phyloP scores from a whole-genome alignment of 2,329 filamentous ascomycete genomes.

The Fusarium staphyleae region DNA sequence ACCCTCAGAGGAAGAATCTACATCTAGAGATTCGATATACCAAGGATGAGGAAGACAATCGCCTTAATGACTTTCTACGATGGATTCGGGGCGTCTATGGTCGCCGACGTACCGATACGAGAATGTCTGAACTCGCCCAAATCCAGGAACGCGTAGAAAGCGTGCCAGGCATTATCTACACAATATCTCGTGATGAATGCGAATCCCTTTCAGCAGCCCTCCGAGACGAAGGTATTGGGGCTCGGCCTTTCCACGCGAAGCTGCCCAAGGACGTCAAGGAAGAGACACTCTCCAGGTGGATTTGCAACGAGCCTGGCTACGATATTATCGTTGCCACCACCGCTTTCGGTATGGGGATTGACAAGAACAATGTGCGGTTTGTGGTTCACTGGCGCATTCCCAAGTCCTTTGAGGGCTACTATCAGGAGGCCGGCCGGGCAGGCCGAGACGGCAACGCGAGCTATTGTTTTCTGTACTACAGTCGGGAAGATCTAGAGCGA shows the following conservation, averaged over 20 bases:
- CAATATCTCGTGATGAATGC: constrained; percentile 76
- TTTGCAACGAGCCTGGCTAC: constrained; percentile 76
- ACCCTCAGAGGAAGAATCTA: constrained; percentile 82
- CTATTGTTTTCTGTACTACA: constrained; percentile 90
- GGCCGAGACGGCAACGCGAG: constrained; percentile 89
- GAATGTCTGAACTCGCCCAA: constrained; percentile 64
- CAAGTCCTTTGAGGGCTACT: constrained; percentile 94
- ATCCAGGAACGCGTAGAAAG: constrained; percentile 64
- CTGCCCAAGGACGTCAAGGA: constrained; percentile 73
- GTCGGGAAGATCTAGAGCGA: constrained; percentile 82
- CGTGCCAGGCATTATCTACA: constrained; percentile 82
- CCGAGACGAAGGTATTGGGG: constrained; percentile 72
- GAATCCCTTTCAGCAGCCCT: constrained; percentile 73
- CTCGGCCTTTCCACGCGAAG: constrained; percentile 76
- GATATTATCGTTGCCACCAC: constrained; percentile 95
- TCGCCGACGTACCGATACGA: constrained; percentile 67
- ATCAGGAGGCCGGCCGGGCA: constrained; percentile 92
- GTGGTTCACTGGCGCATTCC: constrained; percentile 94
- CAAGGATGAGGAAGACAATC: constrained; percentile 74
- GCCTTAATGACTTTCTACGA: constrained; percentile 74
- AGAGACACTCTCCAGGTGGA: constrained; percentile 74
- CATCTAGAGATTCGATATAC: constrained; percentile 91
- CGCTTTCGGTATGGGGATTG: constrained; percentile 97
- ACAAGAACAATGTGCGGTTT: constrained; percentile 93
- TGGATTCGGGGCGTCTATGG: constrained; percentile 80